Evolutionary conservation across 202 grass and related monocot genomes (phyloP).

Genomic region (Sporobolus alterniflorus): DNA sequence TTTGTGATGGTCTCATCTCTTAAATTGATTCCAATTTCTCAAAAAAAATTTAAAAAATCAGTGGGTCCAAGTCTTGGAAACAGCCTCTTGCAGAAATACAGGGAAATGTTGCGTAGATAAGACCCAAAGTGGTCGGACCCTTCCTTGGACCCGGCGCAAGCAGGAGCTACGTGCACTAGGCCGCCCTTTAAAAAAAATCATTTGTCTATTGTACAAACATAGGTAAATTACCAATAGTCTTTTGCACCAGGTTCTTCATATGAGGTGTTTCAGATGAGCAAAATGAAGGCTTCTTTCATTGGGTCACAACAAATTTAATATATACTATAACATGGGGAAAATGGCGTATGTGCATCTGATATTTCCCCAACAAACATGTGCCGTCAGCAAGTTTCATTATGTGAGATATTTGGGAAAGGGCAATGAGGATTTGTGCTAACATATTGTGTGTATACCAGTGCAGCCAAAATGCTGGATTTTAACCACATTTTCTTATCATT

Average conservation of each 20-base stretch:
- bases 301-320: neutral
- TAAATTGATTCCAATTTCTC: neutral
- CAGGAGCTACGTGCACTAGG: too few species aligned
- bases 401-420: neutral
- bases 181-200: too few species aligned
- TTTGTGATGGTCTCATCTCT: slow-evolving; percentile 9
- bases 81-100: too few species aligned
- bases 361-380: neutral
- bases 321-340: too few species aligned
- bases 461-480: neutral
- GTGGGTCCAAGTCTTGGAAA: too few species aligned
- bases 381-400: neutral
- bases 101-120: too few species aligned
- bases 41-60: neutral
- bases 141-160: too few species aligned
- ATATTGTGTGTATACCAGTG: neutral
- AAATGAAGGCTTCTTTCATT: neutral
- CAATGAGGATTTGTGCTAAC: neutral
- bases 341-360: too few species aligned
- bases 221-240: neutral
- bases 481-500: slow-evolving; percentile 19
- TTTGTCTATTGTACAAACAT: neutral
- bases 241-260: neutral
- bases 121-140: too few species aligned
- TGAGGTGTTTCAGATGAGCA: neutral